Conservation (phyloP, 192 early-diverging fungal genomes). For the Gonapodya prolifera region DNA sequence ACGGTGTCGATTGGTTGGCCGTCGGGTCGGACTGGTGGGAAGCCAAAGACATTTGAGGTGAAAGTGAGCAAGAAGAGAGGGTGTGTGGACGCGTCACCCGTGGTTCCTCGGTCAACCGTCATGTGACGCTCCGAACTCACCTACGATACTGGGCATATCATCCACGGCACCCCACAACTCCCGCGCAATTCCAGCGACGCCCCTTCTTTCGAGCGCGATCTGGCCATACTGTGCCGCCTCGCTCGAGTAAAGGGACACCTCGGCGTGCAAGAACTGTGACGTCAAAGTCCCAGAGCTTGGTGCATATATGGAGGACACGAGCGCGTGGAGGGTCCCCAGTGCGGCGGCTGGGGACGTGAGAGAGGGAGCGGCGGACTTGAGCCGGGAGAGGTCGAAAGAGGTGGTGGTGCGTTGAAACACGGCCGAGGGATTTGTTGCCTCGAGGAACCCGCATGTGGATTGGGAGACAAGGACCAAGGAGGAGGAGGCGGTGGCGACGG, state of each 20-base stretch:
- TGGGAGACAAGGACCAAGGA: not conserved
- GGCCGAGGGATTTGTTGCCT: not conserved
- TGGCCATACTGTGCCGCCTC: not conserved
- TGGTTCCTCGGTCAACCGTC: no score
- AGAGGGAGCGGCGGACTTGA: not conserved
- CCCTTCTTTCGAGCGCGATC: not conserved
- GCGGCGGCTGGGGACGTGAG: not conserved
- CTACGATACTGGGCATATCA: not conserved
- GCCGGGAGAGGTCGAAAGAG: not conserved
- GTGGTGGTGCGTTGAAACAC: not conserved
- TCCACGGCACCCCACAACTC: not conserved
- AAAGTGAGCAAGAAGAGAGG: no score
- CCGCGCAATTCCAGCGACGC: not conserved
- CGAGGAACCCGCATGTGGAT: not conserved
- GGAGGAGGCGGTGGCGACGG: not conserved
- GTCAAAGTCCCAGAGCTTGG: not conserved
- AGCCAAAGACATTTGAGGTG: no score
- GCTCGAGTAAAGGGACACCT: not conserved
- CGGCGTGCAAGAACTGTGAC: not conserved
- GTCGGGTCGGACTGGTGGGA: no score
- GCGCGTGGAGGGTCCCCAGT: not conserved
- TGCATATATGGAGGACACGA: not conserved
- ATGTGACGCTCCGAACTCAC: not conserved
- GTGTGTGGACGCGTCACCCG: no score
- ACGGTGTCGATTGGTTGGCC: no score